phyloP scores from a whole-genome alignment of 306 rosid genomes.

The Citrullus mucosospermus region DNA sequence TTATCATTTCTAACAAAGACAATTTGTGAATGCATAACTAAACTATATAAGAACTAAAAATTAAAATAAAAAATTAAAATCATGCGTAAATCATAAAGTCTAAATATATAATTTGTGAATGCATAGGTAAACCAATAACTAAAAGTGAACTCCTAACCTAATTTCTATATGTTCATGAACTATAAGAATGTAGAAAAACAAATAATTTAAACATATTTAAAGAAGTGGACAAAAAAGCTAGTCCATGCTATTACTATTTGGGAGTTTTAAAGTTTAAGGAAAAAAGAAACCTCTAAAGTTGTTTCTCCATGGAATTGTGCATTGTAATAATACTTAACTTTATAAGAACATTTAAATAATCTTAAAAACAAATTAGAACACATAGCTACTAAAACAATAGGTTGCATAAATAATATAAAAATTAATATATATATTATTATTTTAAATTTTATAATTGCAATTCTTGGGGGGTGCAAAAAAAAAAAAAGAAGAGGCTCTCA shows the following conservation, averaged over 20 bases:
- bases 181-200: background rate
- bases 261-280: background rate
- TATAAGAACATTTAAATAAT: background rate
- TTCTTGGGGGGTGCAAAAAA: background rate
- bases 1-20: too few species aligned
- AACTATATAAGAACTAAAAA: too few species aligned
- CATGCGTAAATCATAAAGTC: too few species aligned
- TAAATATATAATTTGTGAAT: too few species aligned
- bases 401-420: background rate
- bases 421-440: background rate
- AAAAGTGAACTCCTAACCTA: background rate
- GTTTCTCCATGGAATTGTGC: background rate
- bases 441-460: background rate
- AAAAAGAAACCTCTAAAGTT: background rate
- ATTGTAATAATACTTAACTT: background rate
- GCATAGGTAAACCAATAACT: too few species aligned
- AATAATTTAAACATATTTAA: background rate
- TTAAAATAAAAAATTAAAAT: too few species aligned
- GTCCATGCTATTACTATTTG: background rate
- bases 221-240: background rate
- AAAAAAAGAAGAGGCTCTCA: background rate
- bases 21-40: too few species aligned
- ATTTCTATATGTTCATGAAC: background rate
- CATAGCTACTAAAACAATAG: background rate
- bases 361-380: background rate